Evolutionary conservation across 2,329 filamentous ascomycete species (phyloP).

Genomic region (Colletotrichum sp.): DNA sequence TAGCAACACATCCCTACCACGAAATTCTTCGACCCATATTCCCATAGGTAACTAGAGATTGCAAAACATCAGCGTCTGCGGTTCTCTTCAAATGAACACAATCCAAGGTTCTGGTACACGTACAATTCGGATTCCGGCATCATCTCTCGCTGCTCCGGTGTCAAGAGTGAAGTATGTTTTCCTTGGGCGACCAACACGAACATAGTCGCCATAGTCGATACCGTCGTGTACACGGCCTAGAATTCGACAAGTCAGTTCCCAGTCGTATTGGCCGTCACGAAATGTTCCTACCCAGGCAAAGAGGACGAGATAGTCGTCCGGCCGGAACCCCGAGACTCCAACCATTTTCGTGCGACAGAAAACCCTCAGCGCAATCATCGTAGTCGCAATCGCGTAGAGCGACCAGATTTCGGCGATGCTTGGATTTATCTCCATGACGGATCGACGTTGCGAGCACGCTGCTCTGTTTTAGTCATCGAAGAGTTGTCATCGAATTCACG

Average conservation of each 20-base stretch:
- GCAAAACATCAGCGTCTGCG: not conserved
- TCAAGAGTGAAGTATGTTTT: constrained; percentile 32
- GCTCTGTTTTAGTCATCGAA: not conserved
- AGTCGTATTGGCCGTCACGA: rapidly evolving
- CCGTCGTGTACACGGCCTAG: not conserved
- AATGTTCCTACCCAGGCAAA: constrained; percentile 29
- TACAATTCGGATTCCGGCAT: constrained; percentile 30
- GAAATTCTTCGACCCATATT: constrained; percentile 39
- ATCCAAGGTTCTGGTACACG: not conserved
- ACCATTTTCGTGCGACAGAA: constrained; percentile 37
- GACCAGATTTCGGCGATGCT: constrained; percentile 38
- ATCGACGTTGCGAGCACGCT: not conserved
- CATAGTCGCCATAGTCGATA: not conserved
- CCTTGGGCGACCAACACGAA: constrained; percentile 33
- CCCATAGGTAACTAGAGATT: constrained; percentile 20
- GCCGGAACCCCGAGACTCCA: constrained; percentile 32
- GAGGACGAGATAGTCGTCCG: constrained; percentile 37
- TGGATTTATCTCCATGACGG: constrained; percentile 1
- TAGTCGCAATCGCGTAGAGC: constrained; percentile 35
- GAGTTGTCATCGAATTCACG: not conserved
- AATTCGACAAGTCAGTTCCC: rapidly evolving
- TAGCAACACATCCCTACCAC: constrained; percentile 34
- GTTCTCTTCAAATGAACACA: not conserved
- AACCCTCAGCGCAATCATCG: constrained; percentile 33
- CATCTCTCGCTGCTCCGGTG: constrained; percentile 30